Base-by-base conservation (phyloP, 2,329 filamentous ascomycete species). In the Neurospora crassa region DNA sequence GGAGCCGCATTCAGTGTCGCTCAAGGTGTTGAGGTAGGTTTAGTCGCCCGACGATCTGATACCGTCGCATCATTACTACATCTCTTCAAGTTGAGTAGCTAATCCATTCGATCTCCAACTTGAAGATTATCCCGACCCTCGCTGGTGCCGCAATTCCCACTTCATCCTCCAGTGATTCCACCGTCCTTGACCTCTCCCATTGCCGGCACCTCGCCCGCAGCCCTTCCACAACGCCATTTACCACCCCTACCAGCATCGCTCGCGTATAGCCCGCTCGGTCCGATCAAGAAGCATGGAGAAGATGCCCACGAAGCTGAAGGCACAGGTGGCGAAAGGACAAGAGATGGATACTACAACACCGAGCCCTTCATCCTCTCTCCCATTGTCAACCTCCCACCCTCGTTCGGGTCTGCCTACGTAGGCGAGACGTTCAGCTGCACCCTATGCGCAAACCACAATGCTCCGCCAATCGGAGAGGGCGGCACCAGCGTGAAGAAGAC, bases 351-450 rank as follows among this genome's bases (percentile, higher is more conserved):
- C 37, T 40, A 68, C 40, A 88, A 87, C 74, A 83, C 86, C 4
- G 80, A 83, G 16, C 85, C 87, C 7, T 89, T 89, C 79, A 79
- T 89, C 72, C 84, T 90, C 74, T 86, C 85, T 42, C 88, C 88
- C 1, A 84, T 90, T 70, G 87, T 98, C 77, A 96, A 93, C 67
- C 89, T 98, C 1, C 95, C 96, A 11, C 91, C 94, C 18, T 91
- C 93, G 0, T 98, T 99, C 80, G 95, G 94, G 67, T 95, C 93
- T 14, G 94, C 95, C 10, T 97, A 97, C 80, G 95, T 98, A 24
- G 96, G 96, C 76, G 94, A 98, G 83, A 93, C 91, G 0, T 98
- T 99, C 82, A 91, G 91, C 74, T 99, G 96, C 82, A 97, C 95
- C 1, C 86, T 98, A 29, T 97, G 94, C 82, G 94, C 92, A n/a